Base-by-base conservation (phyloP, 2,329 filamentous ascomycete species). In the Hymenoscyphus albidus region DNA sequence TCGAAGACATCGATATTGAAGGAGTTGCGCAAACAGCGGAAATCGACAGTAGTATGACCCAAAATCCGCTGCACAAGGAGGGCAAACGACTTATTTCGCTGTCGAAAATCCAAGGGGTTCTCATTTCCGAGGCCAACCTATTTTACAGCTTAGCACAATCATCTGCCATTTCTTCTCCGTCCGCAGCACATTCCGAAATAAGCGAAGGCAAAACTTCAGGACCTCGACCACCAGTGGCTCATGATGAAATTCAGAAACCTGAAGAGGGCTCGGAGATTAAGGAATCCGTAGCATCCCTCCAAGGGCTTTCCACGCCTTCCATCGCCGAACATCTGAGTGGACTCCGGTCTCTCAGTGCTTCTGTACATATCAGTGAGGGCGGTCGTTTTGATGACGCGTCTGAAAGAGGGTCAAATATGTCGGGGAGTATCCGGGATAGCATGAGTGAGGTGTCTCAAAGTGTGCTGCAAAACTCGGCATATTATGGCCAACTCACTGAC, bases 81-180 rank as follows among this genome's bases (percentile, higher is more conserved):
- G 88, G 88, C 27, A 90, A 90, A 74, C 82, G 88, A 31, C 84
- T 87, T 64, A 79, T 91, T 59, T 83, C 81, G 16, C 77, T 91
- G n/a, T 82, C 83, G 16, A 84, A 84, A 60, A 83, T 92, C 39
- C 83, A 84, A 27, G 88, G 87, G 14, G 84, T 83, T 68, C 75
- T 91, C 35, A 86, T 91, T 51, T 88, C 88, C 2, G 88, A 91
- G 69, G 85, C 86, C 18, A 86, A 85, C 58, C 82, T 86, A 48
- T 90, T 91, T 64, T 84, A 86, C 3, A 81, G 81, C 10, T 75
- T 89, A 48, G 82, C 83, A 12, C 81, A 81, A 54, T 84, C 85
- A 3, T 83, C 86, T 1, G 84, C 85, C 1, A 78, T 85, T 69
- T 82, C 82, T 5, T 88, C 87, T 1, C 86, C 88, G 1, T 76